Conservation (phyloP, 164 flowering plant genomes). For the Pachysandra terminalis region DNA sequence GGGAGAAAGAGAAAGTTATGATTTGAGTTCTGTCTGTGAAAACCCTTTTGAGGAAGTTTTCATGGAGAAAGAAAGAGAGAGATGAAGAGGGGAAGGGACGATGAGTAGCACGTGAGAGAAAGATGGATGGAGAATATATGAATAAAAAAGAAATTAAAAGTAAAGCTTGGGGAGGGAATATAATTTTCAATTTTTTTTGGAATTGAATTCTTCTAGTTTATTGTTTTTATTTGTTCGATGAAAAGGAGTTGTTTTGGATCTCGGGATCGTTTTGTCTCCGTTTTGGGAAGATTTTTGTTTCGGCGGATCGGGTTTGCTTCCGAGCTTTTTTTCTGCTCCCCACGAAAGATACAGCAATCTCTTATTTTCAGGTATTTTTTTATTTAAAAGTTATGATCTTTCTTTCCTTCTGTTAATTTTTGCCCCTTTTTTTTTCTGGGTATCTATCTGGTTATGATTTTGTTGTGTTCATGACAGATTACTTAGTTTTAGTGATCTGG, state of each 20-base stretch:
- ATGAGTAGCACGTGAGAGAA: conserved; percentile 46
- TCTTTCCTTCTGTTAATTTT: not conserved
- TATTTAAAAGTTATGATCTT: not conserved
- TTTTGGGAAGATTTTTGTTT: conserved; percentile 29
- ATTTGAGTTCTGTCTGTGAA: conserved; percentile 7
- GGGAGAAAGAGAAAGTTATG: conserved; percentile 16
- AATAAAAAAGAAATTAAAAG: conserved; percentile 14
- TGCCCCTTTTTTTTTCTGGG: not conserved
- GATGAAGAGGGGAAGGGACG: conserved; percentile 10
- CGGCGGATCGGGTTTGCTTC: conserved; percentile 35
- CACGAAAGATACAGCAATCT: conserved; percentile 35
- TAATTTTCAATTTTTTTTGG: conserved; percentile 7
- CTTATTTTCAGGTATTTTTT: conserved; percentile 48
- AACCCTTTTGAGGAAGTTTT: conserved; percentile 13
- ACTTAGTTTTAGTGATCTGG: conserved; percentile 3
- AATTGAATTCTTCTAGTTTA: conserved; percentile 6
- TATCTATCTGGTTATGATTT: not conserved
- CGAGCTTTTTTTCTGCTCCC: conserved; percentile 58
- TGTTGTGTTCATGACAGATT: conserved; percentile 5
- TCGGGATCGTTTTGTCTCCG: conserved; percentile 60
- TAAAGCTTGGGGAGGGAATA: not conserved
- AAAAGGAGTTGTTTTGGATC: conserved; percentile 29
- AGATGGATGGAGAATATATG: conserved; percentile 26
- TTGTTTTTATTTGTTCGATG: conserved; percentile 25
- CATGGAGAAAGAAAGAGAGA: not conserved